phyloP scores from a whole-genome alignment of 2,329 filamentous ascomycete species.

The Meredithiella fracta region DNA sequence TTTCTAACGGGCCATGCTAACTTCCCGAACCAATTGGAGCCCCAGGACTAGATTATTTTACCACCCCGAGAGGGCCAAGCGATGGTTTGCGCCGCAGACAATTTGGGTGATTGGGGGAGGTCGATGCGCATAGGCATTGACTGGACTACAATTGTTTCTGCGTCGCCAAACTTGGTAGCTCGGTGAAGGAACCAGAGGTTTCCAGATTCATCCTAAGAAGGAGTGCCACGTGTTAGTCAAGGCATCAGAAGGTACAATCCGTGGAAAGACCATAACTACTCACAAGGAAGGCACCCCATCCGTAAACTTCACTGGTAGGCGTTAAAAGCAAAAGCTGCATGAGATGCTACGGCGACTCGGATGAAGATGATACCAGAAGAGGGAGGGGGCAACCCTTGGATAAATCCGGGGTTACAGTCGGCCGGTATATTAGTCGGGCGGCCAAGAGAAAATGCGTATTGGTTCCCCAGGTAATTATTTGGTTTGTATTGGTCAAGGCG shows the following conservation, averaged over 20 bases:
- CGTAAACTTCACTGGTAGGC: slow-evolving; percentile 50
- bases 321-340: slow-evolving; percentile 55
- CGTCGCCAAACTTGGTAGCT: too few relatives aligned
- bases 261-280: slow-evolving; percentile 18
- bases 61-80: slow-evolving; percentile 40
- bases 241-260: slow-evolving; percentile 29
- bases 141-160: too few relatives aligned
- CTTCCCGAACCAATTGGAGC: slow-evolving; percentile 41
- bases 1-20: slow-evolving; percentile 32
- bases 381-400: too few relatives aligned
- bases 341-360: slow-evolving; percentile 50
- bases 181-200: too few relatives aligned
- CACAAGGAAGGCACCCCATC: slow-evolving; percentile 57
- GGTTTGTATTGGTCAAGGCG: slow-evolving; percentile 57
- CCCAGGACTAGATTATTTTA: slow-evolving; percentile 43
- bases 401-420: too few relatives aligned
- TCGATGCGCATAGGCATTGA: too few relatives aligned
- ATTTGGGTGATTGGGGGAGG: too few relatives aligned
- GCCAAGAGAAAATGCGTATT: slow-evolving; percentile 63
- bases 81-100: background rate
- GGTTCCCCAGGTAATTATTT: slow-evolving; percentile 66
- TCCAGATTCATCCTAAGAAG: too few relatives aligned
- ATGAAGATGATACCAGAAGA: slow-evolving; percentile 29
- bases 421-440: too few relatives aligned
- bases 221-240: slow-evolving; percentile 14